A percentile compares a stretch with the other conserved stretches of the same genome.
Evolutionary conservation across 306 rosid species (phyloP).

Genomic region (Medicago truncatula): DNA sequence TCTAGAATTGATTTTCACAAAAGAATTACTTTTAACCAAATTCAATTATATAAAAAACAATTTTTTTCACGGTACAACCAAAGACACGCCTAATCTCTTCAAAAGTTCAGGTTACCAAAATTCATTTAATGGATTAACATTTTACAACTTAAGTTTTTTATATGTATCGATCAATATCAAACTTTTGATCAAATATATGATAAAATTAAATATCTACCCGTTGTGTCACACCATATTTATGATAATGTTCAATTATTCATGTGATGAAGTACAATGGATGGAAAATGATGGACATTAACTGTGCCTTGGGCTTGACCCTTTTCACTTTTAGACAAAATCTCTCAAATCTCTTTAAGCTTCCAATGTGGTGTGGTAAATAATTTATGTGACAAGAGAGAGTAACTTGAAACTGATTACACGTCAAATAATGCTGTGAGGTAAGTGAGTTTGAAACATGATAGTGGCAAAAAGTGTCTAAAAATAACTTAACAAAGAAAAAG

Average conservation of each 20-base stretch:
- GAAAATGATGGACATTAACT: constrained; percentile 52
- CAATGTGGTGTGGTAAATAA: constrained; percentile 31
- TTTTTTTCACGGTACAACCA: too few relatives aligned
- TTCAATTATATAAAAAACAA: too few relatives aligned
- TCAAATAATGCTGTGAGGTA: constrained; percentile 44
- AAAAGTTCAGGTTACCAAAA: too few relatives aligned
- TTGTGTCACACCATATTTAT: background rate
- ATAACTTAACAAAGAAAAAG: constrained; percentile 47
- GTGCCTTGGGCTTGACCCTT: constrained; percentile 40
- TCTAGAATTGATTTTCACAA: too few relatives aligned
- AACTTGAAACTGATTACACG: constrained; percentile 46
- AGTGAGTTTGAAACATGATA: constrained; percentile 37
- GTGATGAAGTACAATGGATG: constrained; percentile 34
- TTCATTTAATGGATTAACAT: too few relatives aligned
- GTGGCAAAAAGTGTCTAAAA: constrained; percentile 49
- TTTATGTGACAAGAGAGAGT: constrained; percentile 33
- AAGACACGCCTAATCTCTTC: too few relatives aligned
- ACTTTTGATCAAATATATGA: too few relatives aligned
- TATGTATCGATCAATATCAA: too few relatives aligned
- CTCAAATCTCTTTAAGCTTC: constrained; percentile 45
- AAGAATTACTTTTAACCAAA: too few relatives aligned
- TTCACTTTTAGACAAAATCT: constrained; percentile 42
- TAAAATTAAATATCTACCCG: too few relatives aligned
- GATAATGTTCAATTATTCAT: constrained; percentile 51
- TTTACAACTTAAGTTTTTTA: too few relatives aligned